Evolutionary conservation across 1,284 basidiomycete species (phyloP).

Genomic region (Taiwanofungus camphoratus): DNA sequence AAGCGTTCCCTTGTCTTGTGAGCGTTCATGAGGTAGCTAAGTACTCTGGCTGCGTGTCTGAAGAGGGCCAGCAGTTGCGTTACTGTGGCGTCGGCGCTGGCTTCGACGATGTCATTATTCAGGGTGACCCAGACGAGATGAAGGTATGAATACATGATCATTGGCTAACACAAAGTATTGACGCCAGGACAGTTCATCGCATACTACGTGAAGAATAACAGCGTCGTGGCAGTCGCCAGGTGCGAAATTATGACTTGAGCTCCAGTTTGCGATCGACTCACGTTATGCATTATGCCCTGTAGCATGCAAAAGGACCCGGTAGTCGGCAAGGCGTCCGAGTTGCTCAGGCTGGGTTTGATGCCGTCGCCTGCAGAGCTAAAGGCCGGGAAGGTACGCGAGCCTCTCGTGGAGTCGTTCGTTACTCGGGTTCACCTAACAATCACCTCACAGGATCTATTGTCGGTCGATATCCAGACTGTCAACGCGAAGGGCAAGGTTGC

Average conservation of each 20-base stretch:
- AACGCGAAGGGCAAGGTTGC: slow-evolving; percentile 23
- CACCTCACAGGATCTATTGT: slow-evolving; percentile 21
- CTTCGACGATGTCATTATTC: slow-evolving; percentile 80
- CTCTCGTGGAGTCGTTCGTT: slow-evolving; percentile 4
- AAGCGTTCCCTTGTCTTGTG: slow-evolving; percentile 25
- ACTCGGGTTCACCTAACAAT: background rate
- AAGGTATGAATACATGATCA: slow-evolving; percentile 48
- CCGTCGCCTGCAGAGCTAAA: slow-evolving; percentile 73
- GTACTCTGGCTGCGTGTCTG: slow-evolving; percentile 12
- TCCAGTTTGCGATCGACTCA: background rate
- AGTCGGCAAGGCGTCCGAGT: slow-evolving; percentile 76
- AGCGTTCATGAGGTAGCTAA: background rate
- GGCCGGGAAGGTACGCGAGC: slow-evolving; percentile 56
- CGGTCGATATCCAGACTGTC: slow-evolving; percentile 23
- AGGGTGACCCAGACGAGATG: slow-evolving; percentile 74
- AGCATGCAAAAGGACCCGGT: slow-evolving; percentile 84
- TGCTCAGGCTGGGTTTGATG: slow-evolving; percentile 79
- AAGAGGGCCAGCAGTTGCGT: slow-evolving; percentile 69
- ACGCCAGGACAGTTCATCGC: slow-evolving; percentile 62
- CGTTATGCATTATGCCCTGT: background rate
- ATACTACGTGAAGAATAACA: slow-evolving; percentile 77
- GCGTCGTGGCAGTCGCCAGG: slow-evolving; percentile 79
- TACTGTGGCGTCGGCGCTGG: slow-evolving; percentile 90
- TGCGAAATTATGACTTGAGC: slow-evolving; percentile 20
- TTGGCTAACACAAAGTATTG: background rate